Evolutionary conservation across 345 rosid genomes (phyloP), one percentile per base, ranked within the genome.

Genomic region (Jatropha curcas): DNA sequence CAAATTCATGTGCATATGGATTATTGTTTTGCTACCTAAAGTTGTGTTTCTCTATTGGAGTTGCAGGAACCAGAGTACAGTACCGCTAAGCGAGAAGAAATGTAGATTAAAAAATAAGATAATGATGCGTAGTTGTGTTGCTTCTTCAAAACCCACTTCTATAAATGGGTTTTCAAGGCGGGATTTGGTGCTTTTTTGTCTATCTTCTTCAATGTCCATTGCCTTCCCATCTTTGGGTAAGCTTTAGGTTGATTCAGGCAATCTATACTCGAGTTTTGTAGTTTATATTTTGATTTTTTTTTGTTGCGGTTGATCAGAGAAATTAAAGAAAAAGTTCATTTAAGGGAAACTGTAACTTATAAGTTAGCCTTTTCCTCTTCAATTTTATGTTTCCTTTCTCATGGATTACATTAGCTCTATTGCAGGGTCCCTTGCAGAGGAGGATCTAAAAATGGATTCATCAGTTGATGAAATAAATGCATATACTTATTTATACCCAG

Each of bases 401-500:
- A 48, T 7, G 53, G 28, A 39, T 22, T 3, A 11, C 41, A n/a
- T 20, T 61, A 60, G 50, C 61, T 66, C 24, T 25, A 31, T 77
- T 86, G 82, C 82, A 93, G 98, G 83, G 13, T 70, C 74, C 52
- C 73, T 71, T 56, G 97, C 90, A 1, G 79, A 31, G 76, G 92
- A 87, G 76, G 94, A 88, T 71, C 41, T 82, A 24, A 89, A 82
- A 79, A 71, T 84, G 88, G 86, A 75, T 53, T 77, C 97, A 34
- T 33, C 82, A 65, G 84, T 88, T 71, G 98, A 94, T 84, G 93
- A 90, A 50, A 85, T 85, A 60, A 94, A 94, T 84, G 92, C 97
- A 57, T 94, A 88, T 77, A 75, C 97, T 67, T 92, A 90, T 77
- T 76, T 82, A 72, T 94, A 92, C 60, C 98, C 97, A 7, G 24